Conservation (phyloP, 495 filamentous ascomycete genomes). For the Bacidia gigantensis region DNA sequence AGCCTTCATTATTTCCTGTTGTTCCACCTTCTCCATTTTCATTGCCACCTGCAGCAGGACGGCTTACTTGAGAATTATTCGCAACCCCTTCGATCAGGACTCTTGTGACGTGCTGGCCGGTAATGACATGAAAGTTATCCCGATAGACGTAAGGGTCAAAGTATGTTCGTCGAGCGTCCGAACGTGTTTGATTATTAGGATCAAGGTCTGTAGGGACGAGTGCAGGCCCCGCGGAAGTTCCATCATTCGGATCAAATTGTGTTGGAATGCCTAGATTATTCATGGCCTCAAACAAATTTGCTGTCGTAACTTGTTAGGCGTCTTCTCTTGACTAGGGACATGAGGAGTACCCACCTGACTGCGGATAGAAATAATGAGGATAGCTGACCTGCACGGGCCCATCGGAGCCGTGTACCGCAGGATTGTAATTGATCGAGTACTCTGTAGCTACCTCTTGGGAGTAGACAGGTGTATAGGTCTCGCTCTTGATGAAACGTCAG, state of each 20-base stretch:
- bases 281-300: slow-evolving; percentile 36
- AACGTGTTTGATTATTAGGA: slow-evolving; percentile 26
- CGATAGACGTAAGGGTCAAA: slow-evolving; percentile 27
- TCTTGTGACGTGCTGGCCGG: slow-evolving; percentile 32
- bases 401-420: slow-evolving; percentile 31
- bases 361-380: slow-evolving; percentile 25
- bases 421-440: slow-evolving; percentile 26
- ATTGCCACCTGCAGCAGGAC: slow-evolving; percentile 15
- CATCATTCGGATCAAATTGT: slow-evolving; percentile 32
- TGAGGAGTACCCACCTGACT: slow-evolving; percentile 14
- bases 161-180: slow-evolving; percentile 28
- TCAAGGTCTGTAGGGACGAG: slow-evolving; percentile 33
- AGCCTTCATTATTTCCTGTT: slow-evolving; percentile 14
- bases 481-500: slow-evolving; percentile 15
- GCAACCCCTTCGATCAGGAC: slow-evolving; percentile 24
- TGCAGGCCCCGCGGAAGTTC: slow-evolving; percentile 33
- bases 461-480: slow-evolving; percentile 21
- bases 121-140: slow-evolving; percentile 31
- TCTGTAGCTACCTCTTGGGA: slow-evolving; percentile 17
- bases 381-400: slow-evolving; percentile 38
- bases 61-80: slow-evolving; percentile 10
- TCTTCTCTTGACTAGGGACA: background rate
- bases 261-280: slow-evolving; percentile 36
- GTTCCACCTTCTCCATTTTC: slow-evolving; percentile 16
- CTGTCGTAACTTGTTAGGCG: slow-evolving; percentile 23